Conservation (phyloP, 441 rosid species). For the Lepidium campestre region DNA sequence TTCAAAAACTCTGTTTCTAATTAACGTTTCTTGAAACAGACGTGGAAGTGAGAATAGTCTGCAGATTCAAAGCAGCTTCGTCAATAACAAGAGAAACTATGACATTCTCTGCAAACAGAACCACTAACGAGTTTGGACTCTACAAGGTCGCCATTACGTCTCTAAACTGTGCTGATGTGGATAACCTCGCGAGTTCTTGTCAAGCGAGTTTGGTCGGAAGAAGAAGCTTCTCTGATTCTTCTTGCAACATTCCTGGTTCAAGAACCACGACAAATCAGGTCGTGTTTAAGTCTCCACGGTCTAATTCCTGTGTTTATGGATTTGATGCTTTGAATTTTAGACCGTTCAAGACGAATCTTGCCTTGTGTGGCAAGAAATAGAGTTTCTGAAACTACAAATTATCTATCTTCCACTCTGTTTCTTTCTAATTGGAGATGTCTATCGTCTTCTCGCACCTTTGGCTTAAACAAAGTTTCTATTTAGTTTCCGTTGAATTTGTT, state of each 20-base stretch:
- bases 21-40: conserved; percentile 36
- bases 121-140: conserved; percentile 69
- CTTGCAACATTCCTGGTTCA: conserved; percentile 84
- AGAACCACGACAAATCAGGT: conserved; percentile 69
- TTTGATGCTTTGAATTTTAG: conserved; percentile 66
- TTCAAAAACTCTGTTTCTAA: background rate
- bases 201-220: conserved; percentile 53
- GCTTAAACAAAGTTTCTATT: background rate
- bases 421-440: background rate
- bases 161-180: conserved; percentile 70
- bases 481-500: background rate
- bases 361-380: conserved; percentile 50
- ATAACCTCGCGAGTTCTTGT: conserved; percentile 56
- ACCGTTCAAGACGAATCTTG: conserved; percentile 54
- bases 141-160: conserved; percentile 74
- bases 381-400: background rate
- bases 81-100: conserved; percentile 58
- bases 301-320: conserved; percentile 74
- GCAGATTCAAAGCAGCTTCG: conserved; percentile 63
- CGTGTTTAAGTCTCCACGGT: conserved; percentile 52
- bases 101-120: conserved; percentile 78
- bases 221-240: conserved; percentile 41
- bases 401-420: background rate
- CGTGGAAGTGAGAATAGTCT: conserved; percentile 77
- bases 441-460: background rate